A percentile compares a stretch with the other conserved stretches of the same genome.
Evolutionary conservation across 169 alveolate genomes (phyloP).

Genomic region (Cryptosporidium meleagridis): DNA sequence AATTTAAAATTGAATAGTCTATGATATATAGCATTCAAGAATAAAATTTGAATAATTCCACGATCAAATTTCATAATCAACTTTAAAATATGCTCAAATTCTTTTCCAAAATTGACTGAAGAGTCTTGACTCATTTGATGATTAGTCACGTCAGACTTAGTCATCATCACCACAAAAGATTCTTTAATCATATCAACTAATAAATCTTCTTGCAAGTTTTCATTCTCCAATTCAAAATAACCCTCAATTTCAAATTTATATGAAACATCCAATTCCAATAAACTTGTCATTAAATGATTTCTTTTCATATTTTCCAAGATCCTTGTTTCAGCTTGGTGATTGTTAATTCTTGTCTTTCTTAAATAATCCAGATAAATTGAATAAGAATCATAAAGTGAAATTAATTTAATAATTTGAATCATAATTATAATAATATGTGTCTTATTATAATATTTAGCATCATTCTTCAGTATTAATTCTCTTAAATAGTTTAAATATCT

Average conservation of each 20-base stretch:
- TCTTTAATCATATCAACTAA: conserved; percentile 56
- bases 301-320: conserved; percentile 20
- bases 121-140: background rate
- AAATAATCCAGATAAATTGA: background rate
- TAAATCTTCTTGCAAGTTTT: background rate
- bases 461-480: background rate
- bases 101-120: background rate
- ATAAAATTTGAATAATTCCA: conserved; percentile 66
- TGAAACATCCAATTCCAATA: conserved; percentile 64
- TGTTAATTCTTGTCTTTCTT: background rate
- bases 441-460: background rate
- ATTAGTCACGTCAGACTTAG: background rate
- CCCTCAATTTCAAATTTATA: conserved; percentile 1
- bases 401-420: background rate
- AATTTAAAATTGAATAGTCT: conserved; percentile 29
- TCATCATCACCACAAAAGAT: conserved; percentile 70
- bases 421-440: background rate
- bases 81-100: conserved; percentile 70
- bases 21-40: conserved; percentile 74
- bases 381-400: conserved; percentile 39
- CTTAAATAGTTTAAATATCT: conserved; percentile 6
- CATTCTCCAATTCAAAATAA: background rate
- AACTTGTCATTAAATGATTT: conserved; percentile 66
- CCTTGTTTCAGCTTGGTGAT: background rate
- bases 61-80: conserved; percentile 67